Evolutionary conservation across 306 rosid species (phyloP).

Genomic region (Inga laurina): DNA sequence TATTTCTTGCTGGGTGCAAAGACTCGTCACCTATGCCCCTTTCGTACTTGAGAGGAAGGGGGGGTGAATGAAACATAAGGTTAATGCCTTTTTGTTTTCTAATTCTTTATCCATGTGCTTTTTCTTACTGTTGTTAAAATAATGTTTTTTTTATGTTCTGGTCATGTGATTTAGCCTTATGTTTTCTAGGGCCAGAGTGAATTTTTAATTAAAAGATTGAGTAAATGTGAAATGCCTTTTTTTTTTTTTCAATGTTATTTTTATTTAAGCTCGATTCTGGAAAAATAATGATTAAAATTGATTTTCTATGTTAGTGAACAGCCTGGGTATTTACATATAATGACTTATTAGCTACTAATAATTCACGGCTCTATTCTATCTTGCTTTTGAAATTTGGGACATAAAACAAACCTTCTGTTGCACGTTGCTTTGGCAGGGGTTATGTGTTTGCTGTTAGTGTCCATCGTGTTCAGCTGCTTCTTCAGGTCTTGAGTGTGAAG

Average conservation of each 20-base stretch:
- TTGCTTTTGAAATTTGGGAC: background rate
- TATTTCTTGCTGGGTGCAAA: slow-evolving; percentile 7
- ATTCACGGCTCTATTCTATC: background rate
- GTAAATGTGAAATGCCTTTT: slow-evolving; percentile 5
- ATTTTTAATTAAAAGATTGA: background rate
- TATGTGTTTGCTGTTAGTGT: slow-evolving; percentile 99
- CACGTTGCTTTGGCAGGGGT: slow-evolving; percentile 65
- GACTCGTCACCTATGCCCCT: background rate
- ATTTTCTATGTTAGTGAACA: background rate
- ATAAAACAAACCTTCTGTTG: slow-evolving; percentile 33
- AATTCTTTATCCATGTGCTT: background rate
- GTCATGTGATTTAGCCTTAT: background rate
- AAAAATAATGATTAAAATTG: background rate
- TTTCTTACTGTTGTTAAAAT: background rate
- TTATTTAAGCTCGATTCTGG: background rate
- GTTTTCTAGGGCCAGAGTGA: background rate
- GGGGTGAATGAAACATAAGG: background rate
- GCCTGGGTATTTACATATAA: background rate
- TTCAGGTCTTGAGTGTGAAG: slow-evolving; percentile 97
- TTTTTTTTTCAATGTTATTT: background rate
- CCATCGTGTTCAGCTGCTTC: slow-evolving; percentile 98
- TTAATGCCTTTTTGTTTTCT: background rate
- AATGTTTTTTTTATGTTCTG: background rate
- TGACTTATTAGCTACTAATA: background rate
- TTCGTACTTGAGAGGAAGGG: background rate